These are phyloP conservation scores for Mucor racemosus DNA, from an alignment of 371 early-diverging fungal genomes.

Conservation along the genomic window DNA sequence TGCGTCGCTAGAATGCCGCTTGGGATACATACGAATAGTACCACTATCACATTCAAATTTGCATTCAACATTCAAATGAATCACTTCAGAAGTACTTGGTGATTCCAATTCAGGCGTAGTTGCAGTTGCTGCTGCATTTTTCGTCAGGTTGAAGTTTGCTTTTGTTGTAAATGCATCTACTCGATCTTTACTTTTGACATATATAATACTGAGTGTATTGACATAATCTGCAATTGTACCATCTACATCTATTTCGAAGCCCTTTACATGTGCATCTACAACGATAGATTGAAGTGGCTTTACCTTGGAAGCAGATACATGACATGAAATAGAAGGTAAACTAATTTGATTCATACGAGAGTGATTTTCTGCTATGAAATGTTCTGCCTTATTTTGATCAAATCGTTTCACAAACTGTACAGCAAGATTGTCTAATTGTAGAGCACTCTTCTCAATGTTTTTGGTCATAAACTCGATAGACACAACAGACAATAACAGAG, in stretches of 20 bases:
- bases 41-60: constrained; percentile 50
- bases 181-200: constrained; percentile 61
- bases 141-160: constrained; percentile 36
- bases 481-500: constrained; percentile 66
- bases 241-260: constrained; percentile 73
- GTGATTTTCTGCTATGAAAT: constrained; percentile 70
- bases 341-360: constrained; percentile 71
- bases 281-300: constrained; percentile 49
- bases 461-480: constrained; percentile 64
- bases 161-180: constrained; percentile 55
- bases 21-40: constrained; percentile 62
- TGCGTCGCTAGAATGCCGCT: constrained; percentile 36
- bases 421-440: constrained; percentile 62
- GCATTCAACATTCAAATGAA: constrained; percentile 45
- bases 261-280: constrained; percentile 68
- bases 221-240: constrained; percentile 73
- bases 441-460: constrained; percentile 62
- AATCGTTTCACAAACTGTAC: constrained; percentile 78
- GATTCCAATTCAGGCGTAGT: constrained; percentile 1
- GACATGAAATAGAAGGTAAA: constrained; percentile 63
- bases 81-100: constrained; percentile 20
- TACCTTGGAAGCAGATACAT: constrained; percentile 45
- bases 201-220: constrained; percentile 70
- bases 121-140: not conserved
- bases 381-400: constrained; percentile 72